A percentile compares a stretch with the other conserved stretches of the same genome.
Evolutionary conservation across 1,284 basidiomycete genomes (phyloP).

Genomic region (Leccinum variabile): DNA sequence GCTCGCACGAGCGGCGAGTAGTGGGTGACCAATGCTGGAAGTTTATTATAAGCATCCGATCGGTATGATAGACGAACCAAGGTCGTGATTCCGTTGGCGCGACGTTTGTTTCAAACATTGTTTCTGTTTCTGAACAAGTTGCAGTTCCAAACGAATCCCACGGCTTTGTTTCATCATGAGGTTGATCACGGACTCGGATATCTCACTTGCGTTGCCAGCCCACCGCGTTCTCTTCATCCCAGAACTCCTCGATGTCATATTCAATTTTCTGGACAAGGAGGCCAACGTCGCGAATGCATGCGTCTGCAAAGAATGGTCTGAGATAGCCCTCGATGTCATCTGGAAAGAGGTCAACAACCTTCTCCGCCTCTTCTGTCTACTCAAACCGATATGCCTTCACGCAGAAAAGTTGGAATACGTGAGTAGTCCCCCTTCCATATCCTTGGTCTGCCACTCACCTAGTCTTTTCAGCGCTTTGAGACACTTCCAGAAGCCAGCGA

Average conservation of each 20-base stretch:
- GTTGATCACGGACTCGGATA: neutral
- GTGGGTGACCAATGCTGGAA: neutral
- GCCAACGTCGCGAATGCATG: constrained; percentile 44
- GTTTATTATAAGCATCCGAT: neutral
- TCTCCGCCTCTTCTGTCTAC: constrained; percentile 44
- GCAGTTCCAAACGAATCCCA: neutral
- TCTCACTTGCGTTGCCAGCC: neutral
- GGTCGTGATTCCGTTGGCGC: too few species aligned
- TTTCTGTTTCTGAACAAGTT: too few species aligned
- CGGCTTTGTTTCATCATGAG: neutral
- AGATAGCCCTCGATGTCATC: constrained; percentile 49
- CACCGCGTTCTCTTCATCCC: constrained; percentile 40
- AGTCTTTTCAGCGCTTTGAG: constrained; percentile 40
- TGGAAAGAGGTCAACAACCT: constrained; percentile 53
- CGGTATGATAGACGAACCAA: too few species aligned
- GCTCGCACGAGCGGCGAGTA: neutral
- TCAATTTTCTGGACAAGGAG: constrained; percentile 40
- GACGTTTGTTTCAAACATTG: too few species aligned
- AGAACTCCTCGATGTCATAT: constrained; percentile 53
- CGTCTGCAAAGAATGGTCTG: constrained; percentile 54
- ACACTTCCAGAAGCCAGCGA: constrained; percentile 47
- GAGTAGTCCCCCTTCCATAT: constrained; percentile 1
- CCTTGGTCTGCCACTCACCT: neutral
- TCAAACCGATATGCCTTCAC: constrained; percentile 38
- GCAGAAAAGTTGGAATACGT: constrained; percentile 25